Conservation (phyloP, 2,329 filamentous ascomycete genomes). For the Mollisia scopiformis region DNA sequence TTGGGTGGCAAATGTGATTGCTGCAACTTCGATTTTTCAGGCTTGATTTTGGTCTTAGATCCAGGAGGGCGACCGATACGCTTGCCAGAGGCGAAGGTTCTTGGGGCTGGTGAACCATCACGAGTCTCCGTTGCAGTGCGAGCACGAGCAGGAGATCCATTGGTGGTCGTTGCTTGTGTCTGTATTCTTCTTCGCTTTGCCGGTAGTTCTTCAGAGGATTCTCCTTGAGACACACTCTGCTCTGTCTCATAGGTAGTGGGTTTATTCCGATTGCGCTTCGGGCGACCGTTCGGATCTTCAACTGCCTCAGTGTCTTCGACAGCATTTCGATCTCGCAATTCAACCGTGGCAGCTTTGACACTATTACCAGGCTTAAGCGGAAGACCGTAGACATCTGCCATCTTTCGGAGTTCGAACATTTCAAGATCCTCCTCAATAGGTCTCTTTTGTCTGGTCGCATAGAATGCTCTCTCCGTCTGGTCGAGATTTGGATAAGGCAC, state of each 20-base stretch:
- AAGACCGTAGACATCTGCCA: slow-evolving; percentile 61
- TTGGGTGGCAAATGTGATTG: slow-evolving; percentile 20
- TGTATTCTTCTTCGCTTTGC: slow-evolving; percentile 32
- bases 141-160: background rate
- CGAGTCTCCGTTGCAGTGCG: slow-evolving; percentile 12
- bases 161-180: slow-evolving; percentile 8
- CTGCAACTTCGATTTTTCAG: slow-evolving; percentile 31
- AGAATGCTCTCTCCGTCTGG: slow-evolving; percentile 23
- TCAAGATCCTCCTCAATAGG: slow-evolving; percentile 30
- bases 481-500: slow-evolving; percentile 19
- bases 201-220: slow-evolving; percentile 29
- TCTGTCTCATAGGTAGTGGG: slow-evolving; percentile 22
- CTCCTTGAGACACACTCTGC: slow-evolving; percentile 28
- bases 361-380: slow-evolving; percentile 63
- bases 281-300: slow-evolving; percentile 27
- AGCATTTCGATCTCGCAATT: slow-evolving; percentile 40
- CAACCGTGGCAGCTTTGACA: no score
- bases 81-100: slow-evolving; percentile 35
- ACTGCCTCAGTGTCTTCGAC: slow-evolving; percentile 13
- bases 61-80: slow-evolving; percentile 35
- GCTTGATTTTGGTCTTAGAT: slow-evolving; percentile 22
- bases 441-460: slow-evolving; percentile 30
- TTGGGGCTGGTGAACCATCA: slow-evolving; percentile 25
- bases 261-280: slow-evolving; percentile 28
- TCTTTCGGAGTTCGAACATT: slow-evolving; percentile 48